Conservation (phyloP, 2,329 filamentous ascomycete genomes). For the Shiraia bambusicola region DNA sequence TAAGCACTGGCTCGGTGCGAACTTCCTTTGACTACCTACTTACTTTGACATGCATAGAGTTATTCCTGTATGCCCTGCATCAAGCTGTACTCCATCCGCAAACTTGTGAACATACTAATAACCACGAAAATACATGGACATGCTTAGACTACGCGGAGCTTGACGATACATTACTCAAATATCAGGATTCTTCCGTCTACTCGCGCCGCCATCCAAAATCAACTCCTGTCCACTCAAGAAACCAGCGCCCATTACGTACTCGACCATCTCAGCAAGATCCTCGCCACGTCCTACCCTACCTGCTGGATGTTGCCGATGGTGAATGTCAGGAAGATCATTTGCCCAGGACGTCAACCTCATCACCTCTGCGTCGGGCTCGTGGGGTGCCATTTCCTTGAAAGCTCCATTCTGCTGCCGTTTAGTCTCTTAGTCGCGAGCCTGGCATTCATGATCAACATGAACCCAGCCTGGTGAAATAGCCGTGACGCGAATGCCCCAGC, state of each 20-base stretch:
- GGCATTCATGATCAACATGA: slow-evolving; percentile 48
- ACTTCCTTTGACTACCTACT: too few species aligned
- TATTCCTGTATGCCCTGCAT: too few species aligned
- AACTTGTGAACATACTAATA: too few species aligned
- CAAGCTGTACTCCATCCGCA: too few species aligned
- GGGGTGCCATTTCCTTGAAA: slow-evolving; percentile 17
- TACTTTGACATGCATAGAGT: too few species aligned
- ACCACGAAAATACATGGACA: too few species aligned
- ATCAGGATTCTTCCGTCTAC: slow-evolving; percentile 26
- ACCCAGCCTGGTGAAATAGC: slow-evolving; percentile 55
- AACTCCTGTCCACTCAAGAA: slow-evolving; percentile 43
- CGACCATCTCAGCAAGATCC: slow-evolving; percentile 47
- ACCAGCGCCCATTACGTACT: slow-evolving; percentile 45
- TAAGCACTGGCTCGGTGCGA: too few species aligned
- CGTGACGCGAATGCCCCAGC: slow-evolving; percentile 49
- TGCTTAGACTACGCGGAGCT: too few species aligned
- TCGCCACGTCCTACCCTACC: slow-evolving; percentile 54
- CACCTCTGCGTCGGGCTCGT: slow-evolving; percentile 18
- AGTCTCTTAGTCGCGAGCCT: slow-evolving; percentile 44
- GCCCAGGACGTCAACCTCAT: slow-evolving; percentile 43
- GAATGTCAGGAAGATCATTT: slow-evolving; percentile 47
- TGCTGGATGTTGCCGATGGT: slow-evolving; percentile 53
- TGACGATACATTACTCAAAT: slow-evolving; percentile 8
- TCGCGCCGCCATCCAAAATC: slow-evolving; percentile 24
- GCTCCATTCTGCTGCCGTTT: slow-evolving; percentile 17